Percentiles rank a stretch among this genome's conserved stretches.
phyloP scores from a whole-genome alignment of 495 filamentous ascomycete genomes.

The Penicillium cinerascens region DNA sequence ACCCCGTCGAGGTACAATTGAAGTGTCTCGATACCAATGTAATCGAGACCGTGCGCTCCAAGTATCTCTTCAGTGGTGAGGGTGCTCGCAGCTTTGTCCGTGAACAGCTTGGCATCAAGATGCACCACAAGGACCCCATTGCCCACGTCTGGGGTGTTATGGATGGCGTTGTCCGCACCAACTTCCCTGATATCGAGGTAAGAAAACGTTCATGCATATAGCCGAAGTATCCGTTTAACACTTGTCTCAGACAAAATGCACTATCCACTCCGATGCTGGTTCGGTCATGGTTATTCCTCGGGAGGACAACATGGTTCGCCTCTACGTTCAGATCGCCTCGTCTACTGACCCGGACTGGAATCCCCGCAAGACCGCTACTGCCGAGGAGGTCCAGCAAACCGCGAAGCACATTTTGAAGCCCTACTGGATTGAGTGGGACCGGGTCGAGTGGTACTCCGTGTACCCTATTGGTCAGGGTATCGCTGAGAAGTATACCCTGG shows the following conservation, averaged over 20 bases:
- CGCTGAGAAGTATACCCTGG: conserved; percentile 55
- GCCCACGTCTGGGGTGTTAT: conserved; percentile 78
- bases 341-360: conserved; percentile 58
- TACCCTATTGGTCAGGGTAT: conserved; percentile 64
- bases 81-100: conserved; percentile 62
- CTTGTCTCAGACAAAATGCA: conserved; percentile 85
- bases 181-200: conserved; percentile 80
- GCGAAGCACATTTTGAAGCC: conserved; percentile 59
- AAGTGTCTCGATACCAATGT: conserved; percentile 70
- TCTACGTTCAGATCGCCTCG: conserved; percentile 72
- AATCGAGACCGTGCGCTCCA: conserved; percentile 59
- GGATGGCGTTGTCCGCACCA: conserved; percentile 73
- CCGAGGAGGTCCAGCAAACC: conserved; percentile 57
- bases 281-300: conserved; percentile 78
- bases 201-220: conserved; percentile 1
- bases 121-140: conserved; percentile 62
- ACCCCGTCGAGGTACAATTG: conserved; percentile 66
- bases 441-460: conserved; percentile 59
- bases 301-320: conserved; percentile 72
- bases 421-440: conserved; percentile 54
- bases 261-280: conserved; percentile 61
- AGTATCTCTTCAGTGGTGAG: conserved; percentile 64
- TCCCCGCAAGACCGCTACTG: conserved; percentile 49
- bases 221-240: conserved; percentile 12
- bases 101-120: conserved; percentile 55